Base-by-base conservation (phyloP, 2,329 filamentous ascomycete species). In the Proliferodiscus dingleyae region DNA sequence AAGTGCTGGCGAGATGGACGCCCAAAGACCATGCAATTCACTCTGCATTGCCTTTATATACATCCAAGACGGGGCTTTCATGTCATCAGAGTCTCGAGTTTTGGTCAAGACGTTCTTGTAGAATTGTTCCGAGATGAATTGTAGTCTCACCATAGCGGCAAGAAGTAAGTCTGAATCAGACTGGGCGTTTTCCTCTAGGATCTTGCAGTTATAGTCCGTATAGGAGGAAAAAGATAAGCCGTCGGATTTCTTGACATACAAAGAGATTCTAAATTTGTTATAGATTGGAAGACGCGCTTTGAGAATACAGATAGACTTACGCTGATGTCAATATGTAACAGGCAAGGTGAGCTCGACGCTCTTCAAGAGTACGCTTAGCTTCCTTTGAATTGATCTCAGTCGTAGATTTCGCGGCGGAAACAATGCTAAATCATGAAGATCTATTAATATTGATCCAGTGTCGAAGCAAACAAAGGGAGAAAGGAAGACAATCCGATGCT, bases 51-150 rank as follows among this genome's bases (percentile, higher is more conserved):
- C 21, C 32, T 52, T 50, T 3, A 49, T 39, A 26, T 51, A 50
- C 53, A 57, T 55, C 50, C 47, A 51, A 7, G 49, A 26, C 6
- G 53, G 55, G 2, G 47, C 51, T 38, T 44, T 50, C 3, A 40
- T 32, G 3, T 47, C 47, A n/a, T 45, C 46, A 4, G 28, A 36
- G n/a, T 37, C 24, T 15, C 22, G 10, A 22, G 34, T 37, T 15
- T 41, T 52, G n/a, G 40, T 41, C n/a, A 47, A 32, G 3, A 58
- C 28, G 15, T 24, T 42, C 26, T 29, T 43, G 15, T 50, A 41
- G 21, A 53, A 40, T 6, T 47, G 42, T 19, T 53, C 51, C 9
- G 51, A 29, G 5, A 55, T 46, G 26, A 33, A 44, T 42, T 54
- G 49, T 7, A 57, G 22, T 28, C 46, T 52, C 10, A 49, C 49